Evolutionary conservation across 1,284 basidiomycete genomes (phyloP).

Genomic region (Trametes versicolor): DNA sequence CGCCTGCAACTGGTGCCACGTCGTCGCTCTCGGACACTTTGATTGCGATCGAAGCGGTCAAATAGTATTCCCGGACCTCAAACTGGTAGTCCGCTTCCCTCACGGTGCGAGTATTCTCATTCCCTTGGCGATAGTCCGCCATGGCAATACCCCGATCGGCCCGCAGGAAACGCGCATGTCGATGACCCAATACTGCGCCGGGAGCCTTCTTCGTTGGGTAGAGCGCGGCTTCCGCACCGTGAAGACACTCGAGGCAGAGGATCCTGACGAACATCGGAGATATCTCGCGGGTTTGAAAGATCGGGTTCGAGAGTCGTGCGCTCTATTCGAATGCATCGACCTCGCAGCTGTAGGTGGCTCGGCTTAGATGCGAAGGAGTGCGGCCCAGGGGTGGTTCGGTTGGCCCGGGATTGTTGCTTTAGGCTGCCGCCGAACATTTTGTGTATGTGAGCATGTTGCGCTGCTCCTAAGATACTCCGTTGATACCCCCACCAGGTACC

Average conservation of each 20-base stretch:
- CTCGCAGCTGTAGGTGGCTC: too few relatives aligned
- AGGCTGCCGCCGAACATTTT: too few relatives aligned
- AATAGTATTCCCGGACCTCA: conserved; percentile 3
- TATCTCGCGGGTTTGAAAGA: too few relatives aligned
- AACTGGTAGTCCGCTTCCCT: not conserved
- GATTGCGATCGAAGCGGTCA: conserved; percentile 9
- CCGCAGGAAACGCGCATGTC: not conserved
- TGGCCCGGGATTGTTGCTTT: too few relatives aligned
- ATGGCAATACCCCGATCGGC: conserved; percentile 6
- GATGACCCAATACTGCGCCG: conserved; percentile 14
- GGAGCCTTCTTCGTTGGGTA: conserved; percentile 6
- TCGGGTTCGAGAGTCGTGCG: too few relatives aligned
- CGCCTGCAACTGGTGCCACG: conserved; percentile 4
- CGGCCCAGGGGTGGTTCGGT: too few relatives aligned
- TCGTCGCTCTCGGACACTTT: conserved; percentile 9
- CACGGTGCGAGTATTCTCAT: conserved; percentile 7
- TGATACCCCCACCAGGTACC: too few relatives aligned
- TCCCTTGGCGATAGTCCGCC: conserved; percentile 4
- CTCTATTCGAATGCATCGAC: too few relatives aligned
- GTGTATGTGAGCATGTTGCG: too few relatives aligned
- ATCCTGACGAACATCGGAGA: too few relatives aligned
- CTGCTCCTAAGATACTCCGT: too few relatives aligned
- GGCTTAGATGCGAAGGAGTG: too few relatives aligned
- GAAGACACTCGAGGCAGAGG: not conserved
- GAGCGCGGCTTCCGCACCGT: conserved; percentile 6